A percentile compares a stretch with the other conserved stretches of the same genome.
Evolutionary conservation across 163 green algal genomes (phyloP).

Genomic region (Smithsoniella earleae): DNA sequence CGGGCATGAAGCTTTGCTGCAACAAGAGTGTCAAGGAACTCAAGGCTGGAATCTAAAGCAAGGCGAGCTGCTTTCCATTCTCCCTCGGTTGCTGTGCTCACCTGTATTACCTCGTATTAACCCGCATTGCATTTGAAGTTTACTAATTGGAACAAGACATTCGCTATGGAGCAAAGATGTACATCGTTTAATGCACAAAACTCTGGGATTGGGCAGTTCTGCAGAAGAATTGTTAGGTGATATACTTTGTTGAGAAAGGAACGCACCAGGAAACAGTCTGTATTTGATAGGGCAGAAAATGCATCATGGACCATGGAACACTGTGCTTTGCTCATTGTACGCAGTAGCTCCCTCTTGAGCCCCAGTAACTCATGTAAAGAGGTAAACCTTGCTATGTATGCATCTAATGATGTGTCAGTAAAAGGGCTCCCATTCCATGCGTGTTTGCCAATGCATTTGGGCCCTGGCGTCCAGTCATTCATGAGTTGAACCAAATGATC

Average conservation of each 20-base stretch:
- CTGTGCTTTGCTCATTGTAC: background rate
- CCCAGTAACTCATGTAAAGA: background rate
- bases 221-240: too few species aligned
- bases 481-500: background rate
- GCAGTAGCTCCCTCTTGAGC: background rate
- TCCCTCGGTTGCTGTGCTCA: too few species aligned
- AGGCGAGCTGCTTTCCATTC: background rate
- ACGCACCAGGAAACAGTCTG: background rate
- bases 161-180: too few species aligned
- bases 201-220: too few species aligned
- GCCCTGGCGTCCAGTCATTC: constrained; percentile 4
- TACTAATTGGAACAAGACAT: too few species aligned
- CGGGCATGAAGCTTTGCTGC: background rate
- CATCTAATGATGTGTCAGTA: background rate
- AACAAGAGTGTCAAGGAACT: background rate
- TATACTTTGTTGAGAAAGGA: too few species aligned
- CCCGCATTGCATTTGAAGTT: too few species aligned
- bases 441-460: background rate
- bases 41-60: background rate
- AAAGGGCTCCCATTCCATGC: background rate
- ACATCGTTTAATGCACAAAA: too few species aligned
- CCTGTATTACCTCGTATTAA: too few species aligned
- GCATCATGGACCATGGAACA: background rate
- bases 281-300: background rate
- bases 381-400: background rate